Conservation (phyloP, 805 yeast species). For the Yarrowia keelungensis region DNA sequence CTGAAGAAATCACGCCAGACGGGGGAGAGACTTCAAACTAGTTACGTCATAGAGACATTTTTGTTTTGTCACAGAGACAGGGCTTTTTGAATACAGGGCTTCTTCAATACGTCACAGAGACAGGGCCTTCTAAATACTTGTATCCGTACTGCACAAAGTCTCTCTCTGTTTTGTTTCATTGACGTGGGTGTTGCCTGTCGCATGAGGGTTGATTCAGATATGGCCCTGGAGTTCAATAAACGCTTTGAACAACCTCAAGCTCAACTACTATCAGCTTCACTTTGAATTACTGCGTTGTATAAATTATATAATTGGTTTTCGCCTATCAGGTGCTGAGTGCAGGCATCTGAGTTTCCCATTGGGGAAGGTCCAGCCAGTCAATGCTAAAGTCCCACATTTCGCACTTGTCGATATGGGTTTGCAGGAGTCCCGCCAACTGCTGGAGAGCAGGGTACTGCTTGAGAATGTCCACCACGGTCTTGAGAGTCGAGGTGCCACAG, state of each 20-base stretch:
- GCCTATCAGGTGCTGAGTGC: slow-evolving; percentile 10
- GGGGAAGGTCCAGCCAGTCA: slow-evolving; percentile 31
- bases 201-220: not conserved
- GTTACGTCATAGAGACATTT: too few species aligned
- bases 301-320: slow-evolving; percentile 4
- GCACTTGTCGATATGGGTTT: slow-evolving; percentile 31
- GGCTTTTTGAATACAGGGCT: too few species aligned
- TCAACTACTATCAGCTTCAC: too few species aligned
- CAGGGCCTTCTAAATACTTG: not conserved
- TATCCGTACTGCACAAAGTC: not conserved
- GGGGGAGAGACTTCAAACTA: too few species aligned
- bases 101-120: too few species aligned
- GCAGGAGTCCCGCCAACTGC: slow-evolving; percentile 7
- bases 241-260: too few species aligned
- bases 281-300: slow-evolving; percentile 19
- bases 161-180: slow-evolving; percentile 17
- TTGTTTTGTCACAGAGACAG: too few species aligned
- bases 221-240: too few species aligned
- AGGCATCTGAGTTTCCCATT: slow-evolving; percentile 23
- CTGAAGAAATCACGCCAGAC: slow-evolving; percentile 20
- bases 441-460: slow-evolving; percentile 21
- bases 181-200: not conserved
- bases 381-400: slow-evolving; percentile 34
- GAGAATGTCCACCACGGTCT: slow-evolving; percentile 8
- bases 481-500: slow-evolving; percentile 21